Conservation (phyloP, 139 green algal genomes). For the Chlamydomonas incerta region DNA sequence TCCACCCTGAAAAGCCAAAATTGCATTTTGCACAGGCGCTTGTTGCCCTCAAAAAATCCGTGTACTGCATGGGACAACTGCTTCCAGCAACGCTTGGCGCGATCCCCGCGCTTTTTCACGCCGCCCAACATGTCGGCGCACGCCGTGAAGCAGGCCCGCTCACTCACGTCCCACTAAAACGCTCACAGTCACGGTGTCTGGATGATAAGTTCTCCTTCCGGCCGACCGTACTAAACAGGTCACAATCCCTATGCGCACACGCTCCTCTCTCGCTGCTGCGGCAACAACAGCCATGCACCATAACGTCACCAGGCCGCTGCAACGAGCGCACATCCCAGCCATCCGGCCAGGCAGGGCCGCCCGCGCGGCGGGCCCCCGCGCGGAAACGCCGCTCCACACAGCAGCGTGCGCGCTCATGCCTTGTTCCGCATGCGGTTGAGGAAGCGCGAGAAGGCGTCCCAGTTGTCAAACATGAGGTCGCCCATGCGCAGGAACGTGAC, state of each 20-base stretch:
- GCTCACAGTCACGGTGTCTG: slow-evolving; percentile 33
- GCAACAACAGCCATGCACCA: too few relatives aligned
- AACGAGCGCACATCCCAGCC: too few relatives aligned
- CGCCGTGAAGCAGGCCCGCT: background rate
- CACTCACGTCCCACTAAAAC: slow-evolving; percentile 15
- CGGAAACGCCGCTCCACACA: background rate
- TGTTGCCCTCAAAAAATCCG: slow-evolving; percentile 42
- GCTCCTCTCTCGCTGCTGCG: slow-evolving; percentile 20
- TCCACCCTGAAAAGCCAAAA: slow-evolving; percentile 20
- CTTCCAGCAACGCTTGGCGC: slow-evolving; percentile 19
- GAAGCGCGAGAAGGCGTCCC: slow-evolving; percentile 80
- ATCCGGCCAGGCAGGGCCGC: too few relatives aligned
- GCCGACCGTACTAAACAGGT: background rate
- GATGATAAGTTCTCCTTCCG: background rate
- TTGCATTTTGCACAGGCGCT: slow-evolving; percentile 6
- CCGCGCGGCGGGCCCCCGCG: background rate
- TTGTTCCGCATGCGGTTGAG: slow-evolving; percentile 70
- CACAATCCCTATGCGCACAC: background rate
- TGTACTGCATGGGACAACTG: background rate
- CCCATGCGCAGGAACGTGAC: slow-evolving; percentile 97
- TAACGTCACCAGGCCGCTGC: too few relatives aligned
- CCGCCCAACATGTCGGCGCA: slow-evolving; percentile 35
- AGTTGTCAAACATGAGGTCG: slow-evolving; percentile 88
- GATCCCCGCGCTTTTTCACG: background rate
- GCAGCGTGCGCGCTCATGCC: slow-evolving; percentile 17